phyloP scores from a whole-genome alignment of 495 filamentous ascomycete species.

The Sordaria brevicollis region DNA sequence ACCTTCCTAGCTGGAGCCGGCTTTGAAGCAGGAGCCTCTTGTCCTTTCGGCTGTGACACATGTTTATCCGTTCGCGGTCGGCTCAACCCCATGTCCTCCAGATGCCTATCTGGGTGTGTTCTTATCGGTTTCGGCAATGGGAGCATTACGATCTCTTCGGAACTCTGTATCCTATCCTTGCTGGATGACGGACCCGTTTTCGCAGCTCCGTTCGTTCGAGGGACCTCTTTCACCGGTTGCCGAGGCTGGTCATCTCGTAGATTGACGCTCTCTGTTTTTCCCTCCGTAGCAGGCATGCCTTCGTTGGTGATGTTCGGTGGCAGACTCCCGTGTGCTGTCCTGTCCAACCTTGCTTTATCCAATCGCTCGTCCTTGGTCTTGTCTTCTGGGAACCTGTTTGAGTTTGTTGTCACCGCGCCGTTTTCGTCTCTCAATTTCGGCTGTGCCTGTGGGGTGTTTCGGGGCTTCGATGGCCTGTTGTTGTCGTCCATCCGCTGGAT shows the following conservation, averaged over 20 bases:
- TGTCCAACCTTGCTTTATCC: background rate
- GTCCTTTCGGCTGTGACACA: background rate
- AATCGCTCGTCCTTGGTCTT: accelerated
- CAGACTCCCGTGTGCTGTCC: background rate
- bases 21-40: background rate
- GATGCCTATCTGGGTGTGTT: background rate
- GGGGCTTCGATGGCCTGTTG: background rate
- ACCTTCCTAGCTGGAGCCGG: background rate
- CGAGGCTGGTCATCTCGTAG: background rate
- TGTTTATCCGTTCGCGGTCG: background rate
- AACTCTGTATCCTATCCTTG: background rate
- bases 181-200: background rate
- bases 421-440: too few relatives aligned
- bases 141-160: background rate
- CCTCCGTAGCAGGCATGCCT: background rate
- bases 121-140: background rate
- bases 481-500: background rate
- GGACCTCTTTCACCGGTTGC: background rate
- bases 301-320: background rate
- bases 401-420: background rate
- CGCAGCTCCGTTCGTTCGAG: background rate
- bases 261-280: background rate
- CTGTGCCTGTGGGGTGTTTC: background rate
- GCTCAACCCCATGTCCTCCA: background rate
- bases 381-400: background rate